phyloP scores from a whole-genome alignment of 2,329 filamentous ascomycete genomes.

The Graphilbum ipis-grandicollis region DNA sequence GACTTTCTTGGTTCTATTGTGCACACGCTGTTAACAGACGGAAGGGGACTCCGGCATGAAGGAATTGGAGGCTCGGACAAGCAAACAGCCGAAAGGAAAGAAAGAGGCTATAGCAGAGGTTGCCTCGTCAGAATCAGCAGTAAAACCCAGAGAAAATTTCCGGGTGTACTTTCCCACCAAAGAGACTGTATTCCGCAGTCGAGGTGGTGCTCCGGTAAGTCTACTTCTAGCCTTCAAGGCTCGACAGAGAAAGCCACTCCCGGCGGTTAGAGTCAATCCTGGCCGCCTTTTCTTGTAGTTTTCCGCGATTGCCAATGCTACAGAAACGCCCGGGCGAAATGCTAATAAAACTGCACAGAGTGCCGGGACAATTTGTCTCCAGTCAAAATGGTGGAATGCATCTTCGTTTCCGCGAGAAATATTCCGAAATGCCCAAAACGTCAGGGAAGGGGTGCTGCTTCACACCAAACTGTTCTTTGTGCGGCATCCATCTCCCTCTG shows the following conservation, averaged over 20 bases:
- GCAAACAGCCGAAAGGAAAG: slow-evolving; percentile 13
- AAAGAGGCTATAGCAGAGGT: slow-evolving; percentile 1
- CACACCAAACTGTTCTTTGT: slow-evolving; percentile 66
- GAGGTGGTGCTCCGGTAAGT: slow-evolving; percentile 41
- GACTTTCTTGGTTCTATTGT: too few relatives aligned
- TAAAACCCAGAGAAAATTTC: slow-evolving; percentile 25
- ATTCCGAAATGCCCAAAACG: slow-evolving; percentile 61
- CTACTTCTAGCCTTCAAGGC: neutral
- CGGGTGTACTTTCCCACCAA: slow-evolving; percentile 69
- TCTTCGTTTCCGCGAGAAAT: slow-evolving; percentile 52
- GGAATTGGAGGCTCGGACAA: slow-evolving; percentile 24
- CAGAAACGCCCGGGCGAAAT: too few relatives aligned
- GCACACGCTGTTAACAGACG: neutral
- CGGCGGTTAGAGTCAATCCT: too few relatives aligned
- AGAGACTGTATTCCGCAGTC: slow-evolving; percentile 48
- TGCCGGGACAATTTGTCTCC: slow-evolving; percentile 72
- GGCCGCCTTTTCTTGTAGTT: too few relatives aligned
- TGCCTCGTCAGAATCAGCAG: neutral
- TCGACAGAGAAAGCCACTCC: too few relatives aligned
- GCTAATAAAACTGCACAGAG: slow-evolving; percentile 19
- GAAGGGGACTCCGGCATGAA: slow-evolving; percentile 25
- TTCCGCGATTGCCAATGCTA: too few relatives aligned
- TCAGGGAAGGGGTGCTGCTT: slow-evolving; percentile 55
- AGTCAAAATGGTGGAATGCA: slow-evolving; percentile 53
- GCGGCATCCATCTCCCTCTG: too few relatives aligned